Percentiles rank a stretch among this genome's conserved stretches.
Conservation (phyloP, 2,329 filamentous ascomycete species). For the Pseudogymnoascus pannorum region DNA sequence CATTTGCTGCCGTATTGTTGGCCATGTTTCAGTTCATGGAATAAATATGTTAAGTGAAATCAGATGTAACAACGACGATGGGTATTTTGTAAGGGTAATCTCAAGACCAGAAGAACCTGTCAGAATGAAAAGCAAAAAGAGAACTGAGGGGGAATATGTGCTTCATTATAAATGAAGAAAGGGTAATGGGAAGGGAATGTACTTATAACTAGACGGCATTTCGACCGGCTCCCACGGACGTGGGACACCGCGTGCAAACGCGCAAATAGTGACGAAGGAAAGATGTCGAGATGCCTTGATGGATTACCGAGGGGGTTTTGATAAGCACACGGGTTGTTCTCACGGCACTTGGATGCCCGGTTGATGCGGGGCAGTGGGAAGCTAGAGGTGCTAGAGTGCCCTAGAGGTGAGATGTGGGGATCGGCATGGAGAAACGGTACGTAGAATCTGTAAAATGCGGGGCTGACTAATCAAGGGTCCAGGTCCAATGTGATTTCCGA, state of each 20-base stretch:
- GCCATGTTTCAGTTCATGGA: constrained; percentile 17
- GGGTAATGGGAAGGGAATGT: neutral
- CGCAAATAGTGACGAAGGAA: neutral
- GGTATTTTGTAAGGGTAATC: neutral
- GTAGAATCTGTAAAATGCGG: neutral
- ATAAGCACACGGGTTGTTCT: neutral
- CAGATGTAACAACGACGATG: neutral
- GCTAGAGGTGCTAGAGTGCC: neutral
- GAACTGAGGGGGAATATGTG: neutral
- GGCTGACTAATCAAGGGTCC: constrained; percentile 2
- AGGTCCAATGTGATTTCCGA: no score
- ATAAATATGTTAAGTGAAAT: neutral
- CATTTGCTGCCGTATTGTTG: constrained; percentile 16
- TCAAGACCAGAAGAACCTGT: constrained; percentile 4
- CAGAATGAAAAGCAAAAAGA: neutral
- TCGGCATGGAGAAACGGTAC: constrained; percentile 6
- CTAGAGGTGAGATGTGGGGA: neutral
- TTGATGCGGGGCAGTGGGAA: neutral
- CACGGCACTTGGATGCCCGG: neutral
- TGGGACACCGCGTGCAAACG: neutral
- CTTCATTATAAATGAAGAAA: neutral
- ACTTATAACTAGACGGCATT: constrained; percentile 1
- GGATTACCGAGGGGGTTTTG: constrained; percentile 1
- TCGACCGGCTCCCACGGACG: neutral
- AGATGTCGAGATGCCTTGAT: constrained; percentile 4